Evolutionary conservation across 768 basidiomycete genomes (phyloP), one percentile per base, ranked within the genome.

Genomic region (Astraeus odoratus): DNA sequence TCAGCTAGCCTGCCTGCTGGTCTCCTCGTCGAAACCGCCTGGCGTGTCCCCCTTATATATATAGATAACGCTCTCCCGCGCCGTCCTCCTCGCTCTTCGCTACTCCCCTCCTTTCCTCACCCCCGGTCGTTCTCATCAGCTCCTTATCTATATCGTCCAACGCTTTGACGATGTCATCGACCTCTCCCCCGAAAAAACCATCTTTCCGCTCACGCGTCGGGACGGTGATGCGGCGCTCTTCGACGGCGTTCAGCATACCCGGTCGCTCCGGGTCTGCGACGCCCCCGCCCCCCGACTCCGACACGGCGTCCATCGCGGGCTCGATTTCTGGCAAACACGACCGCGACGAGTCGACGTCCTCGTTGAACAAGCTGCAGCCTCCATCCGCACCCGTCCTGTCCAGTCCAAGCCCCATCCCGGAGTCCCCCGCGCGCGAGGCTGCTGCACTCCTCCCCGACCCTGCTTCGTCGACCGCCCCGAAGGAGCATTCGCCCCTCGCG

Each of bases 361-460:
- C 60, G 18, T 57, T 68, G 43, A 63, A 58, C 42, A 57, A 49
- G 50, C 59, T 71, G 2, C 65, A 70, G 25, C 56, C 69, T 3
- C 43, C 63, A 7, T 44, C 67, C 31, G 58, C 60, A 27, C 60
- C 58, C 35, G 47, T 55, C 10, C 37, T 55, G 22, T 55, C 52
- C 24, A 57, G 67, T 10, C 80, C 81, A 9, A 81, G 79, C 49
- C 82, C 85, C 3, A 84, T 87, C 47, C 70, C 77, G 1, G 85
- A 87, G 57, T 84, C 81, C 2, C 82, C 83, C 23, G 72, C 71
- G 7, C 72, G 80, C 20, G 80, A 81, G 53, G 73, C 69, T 8
- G 76, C 70, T 12, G 72, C 67, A 3, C 49, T 66, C 24, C 60
- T 62, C 12, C 56, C 64, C 8, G 67, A 65, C 24, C 52, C 57